Evolutionary conservation across 2,329 filamentous ascomycete genomes (phyloP).

Genomic region (Penicillium sp.): DNA sequence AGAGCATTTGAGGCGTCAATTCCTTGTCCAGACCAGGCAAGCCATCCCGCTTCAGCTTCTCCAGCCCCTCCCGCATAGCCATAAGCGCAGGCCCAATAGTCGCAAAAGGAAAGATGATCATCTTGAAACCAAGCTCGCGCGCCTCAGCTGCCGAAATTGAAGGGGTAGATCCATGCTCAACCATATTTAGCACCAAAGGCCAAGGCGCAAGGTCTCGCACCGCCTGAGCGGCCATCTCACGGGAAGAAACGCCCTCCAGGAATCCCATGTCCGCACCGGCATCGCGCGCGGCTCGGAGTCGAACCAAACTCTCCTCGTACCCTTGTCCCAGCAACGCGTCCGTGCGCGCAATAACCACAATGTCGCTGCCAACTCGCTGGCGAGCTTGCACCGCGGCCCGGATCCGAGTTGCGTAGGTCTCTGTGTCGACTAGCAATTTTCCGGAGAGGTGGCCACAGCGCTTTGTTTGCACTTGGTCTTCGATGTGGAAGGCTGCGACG

Average conservation of each 20-base stretch:
- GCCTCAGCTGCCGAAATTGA: slow-evolving; percentile 39
- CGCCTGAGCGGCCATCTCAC: slow-evolving; percentile 37
- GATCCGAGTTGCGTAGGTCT: slow-evolving; percentile 37
- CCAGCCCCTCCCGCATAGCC: slow-evolving; percentile 38
- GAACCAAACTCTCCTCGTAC: slow-evolving; percentile 41
- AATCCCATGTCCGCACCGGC: slow-evolving; percentile 45
- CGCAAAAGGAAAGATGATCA: slow-evolving; percentile 46
- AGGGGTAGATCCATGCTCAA: slow-evolving; percentile 46
- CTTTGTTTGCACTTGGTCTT: slow-evolving; percentile 55
- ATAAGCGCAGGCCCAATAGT: slow-evolving; percentile 39
- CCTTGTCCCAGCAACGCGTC: slow-evolving; percentile 39
- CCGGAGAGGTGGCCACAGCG: slow-evolving; percentile 43
- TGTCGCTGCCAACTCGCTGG: slow-evolving; percentile 39
- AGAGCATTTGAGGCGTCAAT: slow-evolving; percentile 40
- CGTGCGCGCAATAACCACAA: slow-evolving; percentile 47
- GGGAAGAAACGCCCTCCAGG: slow-evolving; percentile 42
- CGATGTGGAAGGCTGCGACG: slow-evolving; percentile 58
- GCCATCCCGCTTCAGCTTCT: slow-evolving; percentile 39
- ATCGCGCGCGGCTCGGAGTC: slow-evolving; percentile 41
- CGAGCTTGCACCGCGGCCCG: slow-evolving; percentile 39
- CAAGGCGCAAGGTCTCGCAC: slow-evolving; percentile 39
- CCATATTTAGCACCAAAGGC: slow-evolving; percentile 47
- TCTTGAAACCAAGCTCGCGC: slow-evolving; percentile 41
- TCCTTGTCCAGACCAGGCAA: slow-evolving; percentile 30
- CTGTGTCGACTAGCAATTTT: slow-evolving; percentile 39